phyloP scores from a whole-genome alignment of 1,284 basidiomycete species.

The Athelia psychrophila region DNA sequence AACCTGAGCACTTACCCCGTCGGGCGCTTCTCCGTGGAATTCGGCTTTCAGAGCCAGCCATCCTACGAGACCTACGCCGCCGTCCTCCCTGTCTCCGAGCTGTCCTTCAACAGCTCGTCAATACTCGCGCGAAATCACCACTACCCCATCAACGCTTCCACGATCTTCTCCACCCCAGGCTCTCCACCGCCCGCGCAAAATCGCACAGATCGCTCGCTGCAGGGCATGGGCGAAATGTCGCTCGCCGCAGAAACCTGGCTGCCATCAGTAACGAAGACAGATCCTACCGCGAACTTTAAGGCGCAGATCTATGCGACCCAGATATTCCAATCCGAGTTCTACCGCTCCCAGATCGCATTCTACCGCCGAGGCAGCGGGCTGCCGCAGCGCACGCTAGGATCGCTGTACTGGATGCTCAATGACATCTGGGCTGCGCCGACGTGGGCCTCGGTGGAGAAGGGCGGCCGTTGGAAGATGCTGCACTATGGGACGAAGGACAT shows the following conservation, averaged over 20 bases:
- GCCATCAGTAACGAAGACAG: constrained; percentile 26
- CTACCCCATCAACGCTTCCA: constrained; percentile 38
- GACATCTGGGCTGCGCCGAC: constrained; percentile 46
- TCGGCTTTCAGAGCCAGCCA: constrained; percentile 34
- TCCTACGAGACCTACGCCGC: neutral
- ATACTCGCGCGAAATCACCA: constrained; percentile 44
- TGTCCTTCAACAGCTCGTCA: constrained; percentile 39
- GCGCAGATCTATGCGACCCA: constrained; percentile 38
- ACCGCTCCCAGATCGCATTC: constrained; percentile 41
- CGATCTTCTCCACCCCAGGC: constrained; percentile 25
- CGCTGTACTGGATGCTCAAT: constrained; percentile 46
- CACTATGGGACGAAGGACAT: constrained; percentile 34
- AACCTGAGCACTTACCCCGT: constrained; percentile 40
- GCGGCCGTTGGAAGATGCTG: constrained; percentile 45
- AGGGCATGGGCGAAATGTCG: constrained; percentile 41
- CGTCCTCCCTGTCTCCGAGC: neutral
- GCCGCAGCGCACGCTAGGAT: constrained; percentile 41
- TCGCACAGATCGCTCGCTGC: constrained; percentile 4
- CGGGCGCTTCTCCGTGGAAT: constrained; percentile 43
- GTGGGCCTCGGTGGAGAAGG: constrained; percentile 43
- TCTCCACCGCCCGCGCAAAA: constrained; percentile 29
- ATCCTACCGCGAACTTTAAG: constrained; percentile 25
- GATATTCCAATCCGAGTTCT: constrained; percentile 38
- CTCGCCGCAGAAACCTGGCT: constrained; percentile 34
- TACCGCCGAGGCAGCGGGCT: constrained; percentile 39